These are phyloP conservation scores for Rhynchospora breviuscula DNA, from an alignment of 176 grass and related monocot species.

Conservation along the genomic window DNA sequence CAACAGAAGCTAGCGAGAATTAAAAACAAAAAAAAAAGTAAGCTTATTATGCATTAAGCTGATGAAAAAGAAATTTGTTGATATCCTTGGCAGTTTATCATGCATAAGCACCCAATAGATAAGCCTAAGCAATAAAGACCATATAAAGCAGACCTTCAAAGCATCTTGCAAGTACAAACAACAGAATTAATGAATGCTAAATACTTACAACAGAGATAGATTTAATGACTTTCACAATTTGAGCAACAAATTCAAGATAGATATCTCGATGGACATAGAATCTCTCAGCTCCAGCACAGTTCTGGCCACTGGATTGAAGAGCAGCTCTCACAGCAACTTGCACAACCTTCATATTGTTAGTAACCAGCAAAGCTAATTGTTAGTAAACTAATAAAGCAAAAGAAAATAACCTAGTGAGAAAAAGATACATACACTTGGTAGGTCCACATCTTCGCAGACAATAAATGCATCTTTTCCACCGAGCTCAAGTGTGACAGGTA, in stretches of 20 bases:
- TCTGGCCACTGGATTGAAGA: constrained; percentile 95
- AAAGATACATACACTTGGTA: constrained; percentile 67
- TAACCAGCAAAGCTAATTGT: constrained; percentile 5
- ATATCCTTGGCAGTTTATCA: background rate
- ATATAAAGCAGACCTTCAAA: constrained; percentile 15
- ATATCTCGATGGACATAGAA: constrained; percentile 96
- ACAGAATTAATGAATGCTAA: background rate
- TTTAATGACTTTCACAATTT: constrained; percentile 77
- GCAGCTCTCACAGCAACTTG: constrained; percentile 94
- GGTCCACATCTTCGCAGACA: constrained; percentile 97
- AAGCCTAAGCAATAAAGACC: background rate
- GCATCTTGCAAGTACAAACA: constrained; percentile 10
- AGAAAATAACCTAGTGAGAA: background rate
- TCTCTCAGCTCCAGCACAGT: constrained; percentile 97
- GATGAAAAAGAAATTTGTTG: background rate
- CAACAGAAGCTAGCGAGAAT: background rate
- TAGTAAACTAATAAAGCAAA: background rate
- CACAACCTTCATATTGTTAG: constrained; percentile 52
- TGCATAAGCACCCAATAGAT: background rate
- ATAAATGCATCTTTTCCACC: constrained; percentile 99
- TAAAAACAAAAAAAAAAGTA: background rate
- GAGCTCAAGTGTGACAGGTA: constrained; percentile 94
- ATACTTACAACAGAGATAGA: constrained; percentile 94
- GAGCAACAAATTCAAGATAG: constrained; percentile 66
- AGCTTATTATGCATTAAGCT: constrained; percentile 2